These are phyloP conservation scores for Kalmusia sp. DNA, from an alignment of 2,329 filamentous ascomycete genomes.

Conservation along the genomic window DNA sequence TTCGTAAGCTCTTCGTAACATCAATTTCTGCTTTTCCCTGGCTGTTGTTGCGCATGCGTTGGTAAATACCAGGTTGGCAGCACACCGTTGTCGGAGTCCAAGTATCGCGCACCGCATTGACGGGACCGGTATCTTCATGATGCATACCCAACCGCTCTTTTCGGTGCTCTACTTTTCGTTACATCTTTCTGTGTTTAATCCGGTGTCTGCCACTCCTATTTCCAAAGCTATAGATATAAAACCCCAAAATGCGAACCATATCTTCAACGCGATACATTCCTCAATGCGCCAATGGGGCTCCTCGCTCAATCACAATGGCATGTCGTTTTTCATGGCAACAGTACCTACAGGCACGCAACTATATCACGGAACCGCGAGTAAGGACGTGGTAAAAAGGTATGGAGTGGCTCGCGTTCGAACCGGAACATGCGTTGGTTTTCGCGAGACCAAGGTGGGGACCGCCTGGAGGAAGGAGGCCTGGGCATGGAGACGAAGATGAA, in stretches of 20 bases:
- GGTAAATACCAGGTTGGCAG: background rate
- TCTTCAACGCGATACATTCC: constrained; percentile 77
- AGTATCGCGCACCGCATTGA: background rate
- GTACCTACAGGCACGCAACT: constrained; percentile 70
- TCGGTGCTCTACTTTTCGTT: constrained; percentile 6
- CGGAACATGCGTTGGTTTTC: constrained; percentile 75
- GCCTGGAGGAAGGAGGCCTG: background rate
- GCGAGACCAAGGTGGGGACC: constrained; percentile 47
- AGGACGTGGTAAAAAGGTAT: constrained; percentile 58
- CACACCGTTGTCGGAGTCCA: background rate
- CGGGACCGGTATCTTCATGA: constrained; percentile 11
- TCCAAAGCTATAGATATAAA: background rate
- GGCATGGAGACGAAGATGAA: background rate
- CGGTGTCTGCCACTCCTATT: background rate
- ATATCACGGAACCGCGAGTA: constrained; percentile 67
- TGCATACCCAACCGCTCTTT: constrained; percentile 16
- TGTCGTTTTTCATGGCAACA: constrained; percentile 72
- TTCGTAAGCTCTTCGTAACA: background rate
- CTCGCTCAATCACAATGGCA: constrained; percentile 76
- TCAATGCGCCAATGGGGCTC: constrained; percentile 79
- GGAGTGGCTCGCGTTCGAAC: constrained; percentile 80
- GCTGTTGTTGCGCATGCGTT: background rate
- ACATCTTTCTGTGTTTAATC: constrained; percentile 1
- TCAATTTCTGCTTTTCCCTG: background rate
- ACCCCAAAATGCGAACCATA: constrained; percentile 62